A percentile compares a stretch with the other conserved stretches of the same genome.
Conservation (phyloP, 352 stramenopile genomes). For the Pythium myriotylum region DNA sequence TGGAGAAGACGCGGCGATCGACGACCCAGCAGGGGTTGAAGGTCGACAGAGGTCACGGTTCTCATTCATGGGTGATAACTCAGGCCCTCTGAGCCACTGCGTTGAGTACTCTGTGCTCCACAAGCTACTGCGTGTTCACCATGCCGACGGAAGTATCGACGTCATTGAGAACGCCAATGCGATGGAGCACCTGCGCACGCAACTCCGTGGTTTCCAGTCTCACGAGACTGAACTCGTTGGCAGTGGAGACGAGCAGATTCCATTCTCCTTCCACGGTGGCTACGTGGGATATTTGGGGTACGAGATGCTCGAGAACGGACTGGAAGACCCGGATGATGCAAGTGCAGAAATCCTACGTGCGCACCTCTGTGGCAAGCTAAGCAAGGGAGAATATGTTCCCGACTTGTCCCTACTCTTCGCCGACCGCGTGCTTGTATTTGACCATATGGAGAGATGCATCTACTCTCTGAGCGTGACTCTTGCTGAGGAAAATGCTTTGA, state of each 20-base stretch:
- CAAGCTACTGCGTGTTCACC: slow-evolving; percentile 47
- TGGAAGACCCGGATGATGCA: slow-evolving; percentile 20
- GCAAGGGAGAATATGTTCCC: slow-evolving; percentile 50
- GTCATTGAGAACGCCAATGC: slow-evolving; percentile 29
- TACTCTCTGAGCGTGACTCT: slow-evolving; percentile 76
- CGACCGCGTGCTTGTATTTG: slow-evolving; percentile 88
- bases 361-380: slow-evolving; percentile 29
- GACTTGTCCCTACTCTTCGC: slow-evolving; percentile 92
- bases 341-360: slow-evolving; percentile 33
- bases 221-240: slow-evolving; percentile 35
- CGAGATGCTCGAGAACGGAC: slow-evolving; percentile 59
- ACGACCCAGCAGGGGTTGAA: background rate
- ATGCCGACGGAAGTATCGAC: slow-evolving; percentile 4
- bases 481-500: slow-evolving; percentile 22
- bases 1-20: background rate
- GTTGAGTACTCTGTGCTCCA: slow-evolving; percentile 70
- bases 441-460: slow-evolving; percentile 74
- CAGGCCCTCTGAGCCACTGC: slow-evolving; percentile 58
- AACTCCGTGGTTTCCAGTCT: slow-evolving; percentile 36
- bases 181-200: slow-evolving; percentile 38
- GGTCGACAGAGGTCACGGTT: slow-evolving; percentile 42
- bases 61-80: slow-evolving; percentile 76
- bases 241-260: slow-evolving; percentile 12
- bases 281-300: slow-evolving; percentile 92
- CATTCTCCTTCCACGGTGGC: slow-evolving; percentile 82